phyloP scores from a whole-genome alignment of 441 rosid species.

The Pelargonium exstipulatum region DNA sequence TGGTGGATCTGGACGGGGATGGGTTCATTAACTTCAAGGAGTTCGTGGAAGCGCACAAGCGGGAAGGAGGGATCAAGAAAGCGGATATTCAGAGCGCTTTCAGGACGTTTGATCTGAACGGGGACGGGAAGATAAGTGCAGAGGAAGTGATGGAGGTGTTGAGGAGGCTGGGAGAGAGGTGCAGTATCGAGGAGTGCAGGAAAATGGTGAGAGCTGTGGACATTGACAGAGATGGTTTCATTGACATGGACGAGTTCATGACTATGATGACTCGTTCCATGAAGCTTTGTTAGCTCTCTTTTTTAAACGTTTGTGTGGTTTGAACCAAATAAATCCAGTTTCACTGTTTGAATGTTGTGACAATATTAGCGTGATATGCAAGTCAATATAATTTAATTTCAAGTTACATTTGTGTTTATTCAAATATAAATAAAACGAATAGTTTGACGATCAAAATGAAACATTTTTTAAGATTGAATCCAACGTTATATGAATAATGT shows the following conservation, averaged over 20 bases:
- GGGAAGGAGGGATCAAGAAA: conserved; percentile 50
- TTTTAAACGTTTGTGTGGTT: too few species aligned
- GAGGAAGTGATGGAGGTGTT: conserved; percentile 62
- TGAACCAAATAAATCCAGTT: neutral
- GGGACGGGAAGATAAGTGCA: conserved; percentile 74
- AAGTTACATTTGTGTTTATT: too few species aligned
- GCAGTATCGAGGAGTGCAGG: conserved; percentile 60
- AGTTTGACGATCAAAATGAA: too few species aligned
- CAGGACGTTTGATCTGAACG: conserved; percentile 52
- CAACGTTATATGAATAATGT: too few species aligned
- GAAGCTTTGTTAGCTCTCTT: neutral
- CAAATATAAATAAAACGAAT: too few species aligned
- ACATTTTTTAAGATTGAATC: too few species aligned
- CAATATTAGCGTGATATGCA: too few species aligned
- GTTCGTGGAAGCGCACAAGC: conserved; percentile 59
- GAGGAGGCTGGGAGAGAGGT: conserved; percentile 69
- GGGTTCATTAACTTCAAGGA: conserved; percentile 81
- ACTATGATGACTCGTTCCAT: conserved; percentile 59
- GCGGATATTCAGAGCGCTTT: conserved; percentile 61
- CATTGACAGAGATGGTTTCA: conserved; percentile 59
- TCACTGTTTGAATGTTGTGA: neutral
- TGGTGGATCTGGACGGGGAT: conserved; percentile 69
- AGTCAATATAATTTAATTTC: too few species aligned
- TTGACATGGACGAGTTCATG: conserved; percentile 73
- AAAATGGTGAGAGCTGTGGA: conserved; percentile 80